Conservation (phyloP, 164 flowering plant species). For the Aristolochia fimbriata region DNA sequence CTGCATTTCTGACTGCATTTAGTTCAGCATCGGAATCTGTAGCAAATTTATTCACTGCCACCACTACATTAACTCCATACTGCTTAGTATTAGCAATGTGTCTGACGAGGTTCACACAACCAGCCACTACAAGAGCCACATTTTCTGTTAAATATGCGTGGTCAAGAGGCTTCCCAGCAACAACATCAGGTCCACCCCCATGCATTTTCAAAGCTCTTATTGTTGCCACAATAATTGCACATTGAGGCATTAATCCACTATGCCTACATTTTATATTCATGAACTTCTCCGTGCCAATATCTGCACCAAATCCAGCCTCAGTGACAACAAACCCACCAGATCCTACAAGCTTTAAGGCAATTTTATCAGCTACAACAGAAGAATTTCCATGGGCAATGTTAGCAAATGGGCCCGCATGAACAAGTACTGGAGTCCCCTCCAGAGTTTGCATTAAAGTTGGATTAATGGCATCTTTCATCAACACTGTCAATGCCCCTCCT, state of each 20-base stretch:
- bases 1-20: conserved; percentile 63
- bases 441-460: conserved; percentile 99
- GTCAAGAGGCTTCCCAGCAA: conserved; percentile 96
- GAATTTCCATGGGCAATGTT: conserved; percentile 99
- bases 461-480: conserved; percentile 97
- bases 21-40: conserved; percentile 91
- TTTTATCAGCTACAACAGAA: conserved; percentile 90
- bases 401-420: conserved; percentile 99
- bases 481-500: conserved; percentile 92
- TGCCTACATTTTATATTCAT: conserved; percentile 92
- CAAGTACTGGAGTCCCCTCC: conserved; percentile 97
- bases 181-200: conserved; percentile 97
- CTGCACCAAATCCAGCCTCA: conserved; percentile 99
- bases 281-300: conserved; percentile 96
- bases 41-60: conserved; percentile 84
- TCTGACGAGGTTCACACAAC: conserved; percentile 82
- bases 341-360: conserved; percentile 87
- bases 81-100: conserved; percentile 80
- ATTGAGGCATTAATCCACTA: conserved; percentile 87
- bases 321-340: conserved; percentile 97
- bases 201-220: conserved; percentile 98
- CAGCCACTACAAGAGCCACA: conserved; percentile 85
- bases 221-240: conserved; percentile 96
- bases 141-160: conserved; percentile 78
- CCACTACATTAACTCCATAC: conserved; percentile 91